Conservation (phyloP, 352 stramenopile species). For the Phytophthora crassamura region DNA sequence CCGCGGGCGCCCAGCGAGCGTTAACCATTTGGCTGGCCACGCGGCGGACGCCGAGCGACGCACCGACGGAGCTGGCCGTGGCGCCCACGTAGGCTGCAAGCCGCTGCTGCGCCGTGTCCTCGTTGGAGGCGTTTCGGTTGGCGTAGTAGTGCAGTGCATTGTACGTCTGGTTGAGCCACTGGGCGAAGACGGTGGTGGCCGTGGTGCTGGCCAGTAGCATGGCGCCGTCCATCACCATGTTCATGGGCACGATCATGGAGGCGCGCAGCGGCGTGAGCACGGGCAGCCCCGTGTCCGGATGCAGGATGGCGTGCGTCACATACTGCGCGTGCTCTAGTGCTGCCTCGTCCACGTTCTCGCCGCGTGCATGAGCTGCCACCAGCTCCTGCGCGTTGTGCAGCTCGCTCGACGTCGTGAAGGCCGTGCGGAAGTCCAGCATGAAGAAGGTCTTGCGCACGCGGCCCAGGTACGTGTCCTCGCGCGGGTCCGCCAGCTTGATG, state of each 20-base stretch:
- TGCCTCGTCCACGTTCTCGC: constrained; percentile 42
- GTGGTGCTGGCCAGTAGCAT: constrained; percentile 84
- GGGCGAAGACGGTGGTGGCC: constrained; percentile 70
- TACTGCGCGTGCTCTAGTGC: constrained; percentile 61
- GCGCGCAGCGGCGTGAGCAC: constrained; percentile 78
- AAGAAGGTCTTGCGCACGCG: constrained; percentile 84
- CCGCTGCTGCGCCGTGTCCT: constrained; percentile 79
- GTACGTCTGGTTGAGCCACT: constrained; percentile 92
- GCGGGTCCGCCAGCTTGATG: constrained; percentile 75
- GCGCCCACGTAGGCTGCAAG: constrained; percentile 73
- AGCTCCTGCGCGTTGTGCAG: constrained; percentile 55
- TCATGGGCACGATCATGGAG: constrained; percentile 91
- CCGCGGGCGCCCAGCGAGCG: constrained; percentile 50
- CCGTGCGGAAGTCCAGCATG: constrained; percentile 84
- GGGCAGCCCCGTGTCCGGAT: constrained; percentile 72
- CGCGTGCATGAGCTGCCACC: constrained; percentile 49
- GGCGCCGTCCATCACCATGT: constrained; percentile 79
- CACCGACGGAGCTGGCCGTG: constrained; percentile 76
- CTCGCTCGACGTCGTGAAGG: constrained; percentile 63
- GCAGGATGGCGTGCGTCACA: constrained; percentile 77
- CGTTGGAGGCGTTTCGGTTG: constrained; percentile 88
- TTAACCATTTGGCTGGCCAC: constrained; percentile 58
- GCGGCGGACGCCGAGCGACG: constrained; percentile 73
- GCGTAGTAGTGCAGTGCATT: constrained; percentile 92
- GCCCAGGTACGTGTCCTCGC: constrained; percentile 79